Evolutionary conservation across 2,329 filamentous ascomycete genomes (phyloP).

Genomic region (Arthrinium phaeospermum): DNA sequence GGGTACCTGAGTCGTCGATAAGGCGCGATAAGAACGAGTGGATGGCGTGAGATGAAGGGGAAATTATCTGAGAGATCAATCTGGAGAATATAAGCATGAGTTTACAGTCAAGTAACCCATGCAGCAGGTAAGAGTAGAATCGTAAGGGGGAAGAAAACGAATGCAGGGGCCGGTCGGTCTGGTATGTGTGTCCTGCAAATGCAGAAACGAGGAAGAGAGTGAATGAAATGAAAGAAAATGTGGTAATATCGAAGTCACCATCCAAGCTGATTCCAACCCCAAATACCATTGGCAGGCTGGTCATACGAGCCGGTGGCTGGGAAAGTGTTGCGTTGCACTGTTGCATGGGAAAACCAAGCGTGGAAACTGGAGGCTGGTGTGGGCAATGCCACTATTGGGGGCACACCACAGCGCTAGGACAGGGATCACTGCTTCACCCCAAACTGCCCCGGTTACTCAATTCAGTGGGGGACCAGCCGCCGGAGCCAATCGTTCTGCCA

Average conservation of each 20-base stretch:
- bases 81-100: neutral
- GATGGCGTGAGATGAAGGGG: neutral
- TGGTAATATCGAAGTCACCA: constrained; percentile 4
- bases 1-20: constrained; percentile 15
- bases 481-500: neutral
- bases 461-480: neutral
- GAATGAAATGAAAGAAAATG: neutral
- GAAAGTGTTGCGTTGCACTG: constrained; percentile 12
- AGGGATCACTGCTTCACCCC: constrained; percentile 13
- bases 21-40: constrained; percentile 9
- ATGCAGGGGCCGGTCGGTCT: neutral
- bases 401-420: neutral
- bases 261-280: neutral
- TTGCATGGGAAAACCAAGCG: constrained; percentile 13
- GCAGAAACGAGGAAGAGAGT: constrained; percentile 6
- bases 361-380: constrained; percentile 14
- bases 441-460: constrained; percentile 17
- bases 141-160: neutral
- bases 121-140: neutral
- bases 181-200: neutral
- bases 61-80: neutral
- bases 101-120: neutral
- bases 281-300: constrained; percentile 15
- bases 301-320: constrained; percentile 17
- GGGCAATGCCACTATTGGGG: constrained; percentile 8